A percentile compares a stretch with the other conserved stretches of the same genome.
phyloP scores from a whole-genome alignment of 495 filamentous ascomycete genomes.

The Hyaloscypha finlandica region DNA sequence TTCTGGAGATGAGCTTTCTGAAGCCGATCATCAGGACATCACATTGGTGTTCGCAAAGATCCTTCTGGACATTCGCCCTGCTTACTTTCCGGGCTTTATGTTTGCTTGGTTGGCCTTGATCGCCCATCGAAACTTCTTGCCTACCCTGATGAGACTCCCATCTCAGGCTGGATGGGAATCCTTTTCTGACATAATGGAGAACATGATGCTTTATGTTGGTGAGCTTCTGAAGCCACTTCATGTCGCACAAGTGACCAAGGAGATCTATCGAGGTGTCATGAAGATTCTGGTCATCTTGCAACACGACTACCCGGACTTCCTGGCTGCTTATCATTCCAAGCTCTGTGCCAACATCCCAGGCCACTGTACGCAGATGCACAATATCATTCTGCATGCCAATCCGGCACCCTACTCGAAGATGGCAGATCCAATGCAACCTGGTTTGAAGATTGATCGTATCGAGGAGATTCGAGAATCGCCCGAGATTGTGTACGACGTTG shows the following conservation, averaged over 20 bases:
- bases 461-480: conserved; percentile 74
- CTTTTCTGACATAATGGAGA: conserved; percentile 75
- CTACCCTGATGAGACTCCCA: conserved; percentile 70
- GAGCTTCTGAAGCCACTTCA: conserved; percentile 75
- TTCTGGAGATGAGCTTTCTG: conserved; percentile 38
- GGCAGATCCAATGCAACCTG: conserved; percentile 77
- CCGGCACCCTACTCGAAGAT: conserved; percentile 74
- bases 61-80: conserved; percentile 75
- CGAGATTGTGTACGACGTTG: conserved; percentile 61
- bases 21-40: conserved; percentile 59
- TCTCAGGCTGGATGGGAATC: conserved; percentile 71
- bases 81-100: conserved; percentile 74
- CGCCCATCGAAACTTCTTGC: conserved; percentile 84
- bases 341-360: conserved; percentile 84
- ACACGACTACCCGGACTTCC: conserved; percentile 93
- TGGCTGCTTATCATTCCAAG: conserved; percentile 81
- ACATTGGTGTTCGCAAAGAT: conserved; percentile 71
- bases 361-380: conserved; percentile 86
- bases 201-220: conserved; percentile 72
- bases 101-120: conserved; percentile 84
- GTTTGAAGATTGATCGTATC: conserved; percentile 78
- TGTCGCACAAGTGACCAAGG: conserved; percentile 70
- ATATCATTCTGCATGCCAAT: conserved; percentile 82
- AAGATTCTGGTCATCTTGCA: conserved; percentile 83
- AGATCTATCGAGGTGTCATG: conserved; percentile 80